These are phyloP conservation scores for Serendipita sp. DNA, from an alignment of 768 basidiomycete genomes.

Conservation along the genomic window DNA sequence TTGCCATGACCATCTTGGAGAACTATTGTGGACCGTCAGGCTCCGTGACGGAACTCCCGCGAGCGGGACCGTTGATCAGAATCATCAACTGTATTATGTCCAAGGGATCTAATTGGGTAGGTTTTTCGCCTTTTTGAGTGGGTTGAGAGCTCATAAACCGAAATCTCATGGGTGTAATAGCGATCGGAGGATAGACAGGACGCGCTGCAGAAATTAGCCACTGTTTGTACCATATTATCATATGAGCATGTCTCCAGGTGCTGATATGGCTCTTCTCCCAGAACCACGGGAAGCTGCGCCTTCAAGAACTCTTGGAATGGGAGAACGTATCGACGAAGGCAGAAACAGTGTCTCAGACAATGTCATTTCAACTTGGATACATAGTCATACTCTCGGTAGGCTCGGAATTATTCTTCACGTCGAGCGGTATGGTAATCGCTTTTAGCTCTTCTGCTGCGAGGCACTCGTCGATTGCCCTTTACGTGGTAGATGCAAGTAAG, in stretches of 20 bases:
- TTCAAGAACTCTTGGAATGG: neutral
- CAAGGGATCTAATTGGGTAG: neutral
- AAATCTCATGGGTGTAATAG: too few species aligned
- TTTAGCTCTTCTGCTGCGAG: constrained; percentile 23
- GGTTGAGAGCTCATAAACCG: too few species aligned
- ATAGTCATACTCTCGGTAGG: constrained; percentile 36
- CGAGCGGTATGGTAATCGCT: constrained; percentile 29
- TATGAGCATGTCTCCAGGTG: neutral
- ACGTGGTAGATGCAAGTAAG: constrained; percentile 35
- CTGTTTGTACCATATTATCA: neutral
- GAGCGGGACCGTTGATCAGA: neutral
- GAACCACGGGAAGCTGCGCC: neutral
- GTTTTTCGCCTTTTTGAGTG: neutral
- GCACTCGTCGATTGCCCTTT: constrained; percentile 42
- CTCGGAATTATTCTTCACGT: neutral
- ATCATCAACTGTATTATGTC: neutral
- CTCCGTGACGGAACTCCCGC: neutral
- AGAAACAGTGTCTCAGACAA: constrained; percentile 11
- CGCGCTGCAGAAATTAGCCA: neutral
- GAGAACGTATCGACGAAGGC: neutral
- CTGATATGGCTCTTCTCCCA: neutral
- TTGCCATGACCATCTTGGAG: neutral
- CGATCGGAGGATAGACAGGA: neutral
- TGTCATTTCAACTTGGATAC: constrained; percentile 48
- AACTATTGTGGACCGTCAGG: neutral